phyloP scores from a whole-genome alignment of 2,329 filamentous ascomycete species.

The Knoxdaviesia capensis region DNA sequence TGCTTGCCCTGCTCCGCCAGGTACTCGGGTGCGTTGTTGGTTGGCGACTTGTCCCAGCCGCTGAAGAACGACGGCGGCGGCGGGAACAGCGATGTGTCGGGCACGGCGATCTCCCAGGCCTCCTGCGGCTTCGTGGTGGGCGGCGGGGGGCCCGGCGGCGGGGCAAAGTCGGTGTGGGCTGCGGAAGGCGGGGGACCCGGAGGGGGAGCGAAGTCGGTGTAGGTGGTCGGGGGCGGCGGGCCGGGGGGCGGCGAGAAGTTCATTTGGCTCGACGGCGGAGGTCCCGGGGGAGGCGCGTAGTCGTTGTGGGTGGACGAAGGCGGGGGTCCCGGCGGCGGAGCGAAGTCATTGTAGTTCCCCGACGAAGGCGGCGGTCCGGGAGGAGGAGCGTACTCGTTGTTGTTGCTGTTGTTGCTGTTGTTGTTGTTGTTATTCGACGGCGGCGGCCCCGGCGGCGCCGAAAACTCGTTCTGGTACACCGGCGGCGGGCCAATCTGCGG shows the following conservation, averaged over 20 bases:
- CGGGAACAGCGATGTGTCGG: conserved; percentile 52
- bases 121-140: conserved; percentile 8
- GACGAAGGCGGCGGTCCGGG: conserved; percentile 13
- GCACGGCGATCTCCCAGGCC: conserved; percentile 45
- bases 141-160: conserved; percentile 17
- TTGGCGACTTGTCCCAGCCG: conserved; percentile 42
- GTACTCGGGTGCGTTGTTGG: conserved; percentile 46
- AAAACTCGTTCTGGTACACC: too few species aligned
- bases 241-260: conserved; percentile 12
- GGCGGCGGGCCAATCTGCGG: too few species aligned
- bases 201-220: conserved; percentile 11
- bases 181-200: conserved; percentile 14
- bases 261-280: conserved; percentile 11
- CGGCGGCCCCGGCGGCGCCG: too few species aligned
- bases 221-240: conserved; percentile 9
- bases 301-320: conserved; percentile 6
- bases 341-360: conserved; percentile 7
- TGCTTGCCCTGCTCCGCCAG: conserved; percentile 42
- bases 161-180: conserved; percentile 8
- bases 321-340: conserved; percentile 12
- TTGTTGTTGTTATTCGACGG: conserved; percentile 3
- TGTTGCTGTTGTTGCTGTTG: conserved; percentile 5
- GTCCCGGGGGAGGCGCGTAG: conserved; percentile 14
- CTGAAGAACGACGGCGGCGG: conserved; percentile 49
- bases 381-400: conserved; percentile 13